phyloP scores from a whole-genome alignment of 176 grass and related monocot species.

The Metroxylon sagu region DNA sequence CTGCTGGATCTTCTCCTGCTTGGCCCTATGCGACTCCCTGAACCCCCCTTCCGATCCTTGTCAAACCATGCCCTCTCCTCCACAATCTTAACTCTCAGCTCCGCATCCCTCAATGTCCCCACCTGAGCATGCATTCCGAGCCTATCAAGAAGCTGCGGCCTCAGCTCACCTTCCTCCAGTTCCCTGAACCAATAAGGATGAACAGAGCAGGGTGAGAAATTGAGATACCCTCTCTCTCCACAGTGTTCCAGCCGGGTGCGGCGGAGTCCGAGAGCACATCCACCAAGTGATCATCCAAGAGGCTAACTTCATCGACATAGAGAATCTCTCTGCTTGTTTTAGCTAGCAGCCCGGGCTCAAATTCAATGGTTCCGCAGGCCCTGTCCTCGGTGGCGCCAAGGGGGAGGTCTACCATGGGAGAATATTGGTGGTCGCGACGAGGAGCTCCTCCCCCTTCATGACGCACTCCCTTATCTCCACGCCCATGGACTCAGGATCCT shows the following conservation, averaged over 20 bases:
- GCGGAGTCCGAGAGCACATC: slow-evolving; percentile 84
- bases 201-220: slow-evolving; percentile 92
- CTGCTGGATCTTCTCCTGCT: slow-evolving; percentile 82
- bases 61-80: slow-evolving; percentile 84
- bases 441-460: slow-evolving; percentile 36
- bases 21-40: slow-evolving; percentile 49
- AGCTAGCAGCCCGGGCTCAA: slow-evolving; percentile 87
- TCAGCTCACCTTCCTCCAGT: slow-evolving; percentile 92
- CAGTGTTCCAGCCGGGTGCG: slow-evolving; percentile 87
- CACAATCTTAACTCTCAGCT: slow-evolving; percentile 92
- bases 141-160: slow-evolving; percentile 85
- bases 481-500: slow-evolving; percentile 80
- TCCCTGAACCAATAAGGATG: slow-evolving; percentile 93
- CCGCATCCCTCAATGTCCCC: slow-evolving; percentile 69
- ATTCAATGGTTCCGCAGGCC: slow-evolving; percentile 96
- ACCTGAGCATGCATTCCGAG: slow-evolving; percentile 98
- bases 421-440: slow-evolving; percentile 54
- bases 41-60: slow-evolving; percentile 64
- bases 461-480: slow-evolving; percentile 55
- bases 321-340: slow-evolving; percentile 92
- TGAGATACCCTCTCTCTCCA: slow-evolving; percentile 97
- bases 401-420: slow-evolving; percentile 94
- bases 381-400: slow-evolving; percentile 94
- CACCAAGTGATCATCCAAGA: slow-evolving; percentile 86
- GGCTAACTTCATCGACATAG: slow-evolving; percentile 89